Percentiles rank a stretch among this genome's conserved stretches.
phyloP scores from a whole-genome alignment of 139 green algal genomes.

The Chlorella sp. region DNA sequence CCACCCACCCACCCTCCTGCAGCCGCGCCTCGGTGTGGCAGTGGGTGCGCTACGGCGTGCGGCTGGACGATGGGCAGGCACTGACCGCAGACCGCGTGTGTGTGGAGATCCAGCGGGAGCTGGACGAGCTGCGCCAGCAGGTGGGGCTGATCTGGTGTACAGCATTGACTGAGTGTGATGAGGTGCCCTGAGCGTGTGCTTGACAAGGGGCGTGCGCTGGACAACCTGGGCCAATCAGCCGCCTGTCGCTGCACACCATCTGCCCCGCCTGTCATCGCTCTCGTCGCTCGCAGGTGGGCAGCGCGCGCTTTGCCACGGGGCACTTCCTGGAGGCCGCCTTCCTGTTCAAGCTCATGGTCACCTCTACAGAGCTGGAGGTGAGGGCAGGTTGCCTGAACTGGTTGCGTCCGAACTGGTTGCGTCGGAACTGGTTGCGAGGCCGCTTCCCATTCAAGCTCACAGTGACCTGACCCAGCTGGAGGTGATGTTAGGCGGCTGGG shows the following conservation, averaged over 20 bases:
- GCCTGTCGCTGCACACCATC: no score
- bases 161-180: no score
- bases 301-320: constrained; percentile 53
- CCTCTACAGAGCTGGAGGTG: constrained; percentile 44
- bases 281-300: constrained; percentile 44
- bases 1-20: no score
- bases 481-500: no score
- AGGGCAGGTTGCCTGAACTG: no score
- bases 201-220: neutral
- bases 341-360: constrained; percentile 62
- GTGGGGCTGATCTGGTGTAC: no score
- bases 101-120: constrained; percentile 74
- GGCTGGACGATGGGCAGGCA: constrained; percentile 65
- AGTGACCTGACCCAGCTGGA: no score
- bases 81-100: constrained; percentile 56
- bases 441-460: no score
- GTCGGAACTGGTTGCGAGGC: no score
- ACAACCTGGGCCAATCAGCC: neutral
- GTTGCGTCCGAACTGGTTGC: no score
- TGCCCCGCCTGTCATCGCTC: no score
- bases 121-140: constrained; percentile 55
- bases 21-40: constrained; percentile 76
- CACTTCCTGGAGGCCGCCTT: constrained; percentile 59
- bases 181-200: neutral
- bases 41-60: constrained; percentile 75